These are phyloP conservation scores for Colletotrichum sp. DNA, from an alignment of 2,329 filamentous ascomycete species.

Conservation along the genomic window DNA sequence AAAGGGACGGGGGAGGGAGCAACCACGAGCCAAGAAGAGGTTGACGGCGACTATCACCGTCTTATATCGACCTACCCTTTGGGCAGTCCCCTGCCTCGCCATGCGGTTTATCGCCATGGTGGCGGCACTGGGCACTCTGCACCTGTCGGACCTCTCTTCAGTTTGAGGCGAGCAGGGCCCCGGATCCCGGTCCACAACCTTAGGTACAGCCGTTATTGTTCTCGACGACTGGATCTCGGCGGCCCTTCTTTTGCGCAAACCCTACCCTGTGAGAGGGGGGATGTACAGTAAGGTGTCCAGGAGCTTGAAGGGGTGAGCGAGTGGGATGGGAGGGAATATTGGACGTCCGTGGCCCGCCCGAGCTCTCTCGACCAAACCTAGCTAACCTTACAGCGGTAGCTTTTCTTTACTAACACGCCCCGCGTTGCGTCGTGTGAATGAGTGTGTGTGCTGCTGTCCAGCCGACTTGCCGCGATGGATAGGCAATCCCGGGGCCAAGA, in stretches of 20 bases:
- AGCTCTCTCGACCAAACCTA: conserved; percentile 18
- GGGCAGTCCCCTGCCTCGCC: conserved; percentile 14
- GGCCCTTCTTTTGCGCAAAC: neutral
- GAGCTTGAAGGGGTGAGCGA: neutral
- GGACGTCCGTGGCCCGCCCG: conserved; percentile 19
- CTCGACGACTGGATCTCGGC: conserved; percentile 14
- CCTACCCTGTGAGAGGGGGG: neutral
- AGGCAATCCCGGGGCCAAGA: neutral
- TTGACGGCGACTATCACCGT: conserved; percentile 14
- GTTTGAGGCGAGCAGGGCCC: conserved; percentile 10
- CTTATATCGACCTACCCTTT: conserved; percentile 21
- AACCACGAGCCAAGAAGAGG: neutral
- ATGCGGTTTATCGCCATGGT: conserved; percentile 15
- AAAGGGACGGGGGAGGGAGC: neutral
- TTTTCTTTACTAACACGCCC: neutral
- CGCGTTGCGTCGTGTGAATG: neutral
- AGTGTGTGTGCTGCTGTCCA: neutral
- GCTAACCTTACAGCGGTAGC: neutral
- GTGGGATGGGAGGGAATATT: neutral
- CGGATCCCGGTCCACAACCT: conserved; percentile 1
- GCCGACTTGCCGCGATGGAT: conserved; percentile 9
- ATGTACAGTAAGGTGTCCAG: neutral
- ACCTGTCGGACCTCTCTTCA: conserved; percentile 2
- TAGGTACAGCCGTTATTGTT: neutral
- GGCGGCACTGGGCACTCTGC: neutral